Percentiles rank a stretch among this genome's conserved stretches.
phyloP scores from a whole-genome alignment of 1,139 yeast genomes.

The Pichia sp. region DNA sequence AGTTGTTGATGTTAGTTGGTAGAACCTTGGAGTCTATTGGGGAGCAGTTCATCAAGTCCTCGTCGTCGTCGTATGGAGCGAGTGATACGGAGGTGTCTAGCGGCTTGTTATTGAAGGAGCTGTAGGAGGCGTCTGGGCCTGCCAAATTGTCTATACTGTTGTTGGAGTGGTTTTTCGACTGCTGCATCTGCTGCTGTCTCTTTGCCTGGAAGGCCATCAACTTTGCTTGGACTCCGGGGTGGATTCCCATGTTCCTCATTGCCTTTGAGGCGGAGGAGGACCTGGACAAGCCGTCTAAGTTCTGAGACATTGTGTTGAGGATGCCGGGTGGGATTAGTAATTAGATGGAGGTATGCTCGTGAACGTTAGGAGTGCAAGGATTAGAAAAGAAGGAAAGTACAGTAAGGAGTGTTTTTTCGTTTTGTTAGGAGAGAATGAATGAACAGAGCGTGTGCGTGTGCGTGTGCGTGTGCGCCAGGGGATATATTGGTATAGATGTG shows the following conservation, averaged over 20 bases:
- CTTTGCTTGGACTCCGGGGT: slow-evolving; percentile 70
- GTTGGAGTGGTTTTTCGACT: slow-evolving; percentile 7
- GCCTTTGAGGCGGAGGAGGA: slow-evolving; percentile 15
- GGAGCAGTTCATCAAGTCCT: slow-evolving; percentile 7
- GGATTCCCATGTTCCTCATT: slow-evolving; percentile 27
- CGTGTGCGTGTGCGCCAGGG: no score
- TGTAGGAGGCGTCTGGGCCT: not conserved
- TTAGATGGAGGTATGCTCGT: no score
- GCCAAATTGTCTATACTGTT: not conserved
- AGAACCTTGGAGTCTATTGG: slow-evolving; percentile 7
- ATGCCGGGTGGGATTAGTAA: not conserved
- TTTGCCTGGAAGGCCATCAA: slow-evolving; percentile 59
- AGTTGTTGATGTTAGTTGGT: not conserved
- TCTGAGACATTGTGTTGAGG: slow-evolving; percentile 5
- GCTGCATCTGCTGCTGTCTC: slow-evolving; percentile 16
- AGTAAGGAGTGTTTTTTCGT: no score
- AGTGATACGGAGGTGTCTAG: not conserved
- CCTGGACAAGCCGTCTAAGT: slow-evolving; percentile 12
- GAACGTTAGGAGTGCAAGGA: no score
- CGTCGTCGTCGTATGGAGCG: slow-evolving; percentile 4
- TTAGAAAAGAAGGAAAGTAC: no score
- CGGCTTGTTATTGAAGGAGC: not conserved
- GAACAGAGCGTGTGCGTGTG: no score
- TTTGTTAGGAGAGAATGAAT: no score
- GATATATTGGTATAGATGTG: no score